phyloP scores from a whole-genome alignment of 163 green algal genomes.

The Scenedesmus sp. region DNA sequence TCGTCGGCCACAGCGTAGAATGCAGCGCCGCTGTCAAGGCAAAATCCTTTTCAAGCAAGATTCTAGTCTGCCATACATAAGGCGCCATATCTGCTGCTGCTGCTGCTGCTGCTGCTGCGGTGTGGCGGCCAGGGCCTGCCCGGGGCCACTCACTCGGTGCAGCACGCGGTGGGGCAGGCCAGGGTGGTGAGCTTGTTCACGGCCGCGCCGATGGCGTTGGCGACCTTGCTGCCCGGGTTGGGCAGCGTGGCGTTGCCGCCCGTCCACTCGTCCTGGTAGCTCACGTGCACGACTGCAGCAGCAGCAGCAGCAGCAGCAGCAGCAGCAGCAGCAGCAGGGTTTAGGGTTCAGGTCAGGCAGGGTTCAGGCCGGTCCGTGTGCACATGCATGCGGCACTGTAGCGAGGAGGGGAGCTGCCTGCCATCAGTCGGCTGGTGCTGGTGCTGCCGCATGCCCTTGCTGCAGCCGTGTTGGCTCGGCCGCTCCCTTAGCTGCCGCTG shows the following conservation, averaged over 20 bases:
- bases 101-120: too few species aligned
- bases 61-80: too few species aligned
- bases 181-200: constrained; percentile 21
- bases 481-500: too few species aligned
- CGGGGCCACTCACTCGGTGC: constrained; percentile 32
- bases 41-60: too few species aligned
- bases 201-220: neutral
- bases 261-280: constrained; percentile 41
- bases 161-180: constrained; percentile 38
- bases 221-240: constrained; percentile 6
- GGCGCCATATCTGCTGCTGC: too few species aligned
- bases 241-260: constrained; percentile 27
- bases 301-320: neutral
- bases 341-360: neutral
- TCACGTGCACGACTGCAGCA: neutral
- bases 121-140: too few species aligned
- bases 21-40: neutral
- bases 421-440: neutral
- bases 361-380: neutral
- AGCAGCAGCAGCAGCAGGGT: neutral
- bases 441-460: too few species aligned
- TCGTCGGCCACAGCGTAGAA: too few species aligned
- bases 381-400: neutral
- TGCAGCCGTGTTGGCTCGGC: too few species aligned
- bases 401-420: neutral